Evolutionary conservation across 768 basidiomycete genomes (phyloP).

Genomic region (Macrocybe gigantea): DNA sequence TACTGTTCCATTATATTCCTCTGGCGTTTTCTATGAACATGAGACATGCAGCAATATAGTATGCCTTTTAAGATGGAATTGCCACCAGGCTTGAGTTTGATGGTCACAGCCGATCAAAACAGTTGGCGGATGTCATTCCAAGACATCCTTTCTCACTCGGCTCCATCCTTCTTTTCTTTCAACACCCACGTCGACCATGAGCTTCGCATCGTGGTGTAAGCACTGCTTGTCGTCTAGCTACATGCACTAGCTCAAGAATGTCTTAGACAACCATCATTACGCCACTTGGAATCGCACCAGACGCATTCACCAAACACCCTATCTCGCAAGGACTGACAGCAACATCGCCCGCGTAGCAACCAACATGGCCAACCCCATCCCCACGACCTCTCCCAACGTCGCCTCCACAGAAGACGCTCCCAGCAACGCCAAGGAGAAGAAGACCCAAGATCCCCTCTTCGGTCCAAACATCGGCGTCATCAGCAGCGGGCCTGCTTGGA

Average conservation of each 20-base stretch:
- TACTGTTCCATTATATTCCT: constrained; percentile 20
- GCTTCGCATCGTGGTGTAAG: constrained; percentile 33
- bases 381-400: constrained; percentile 14
- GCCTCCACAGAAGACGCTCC: constrained; percentile 9
- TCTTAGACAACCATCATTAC: constrained; percentile 42
- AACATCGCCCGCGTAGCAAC: constrained; percentile 40
- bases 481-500: constrained; percentile 66
- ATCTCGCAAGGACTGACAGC: constrained; percentile 45
- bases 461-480: constrained; percentile 87
- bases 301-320: constrained; percentile 44
- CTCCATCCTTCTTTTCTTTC: constrained; percentile 5
- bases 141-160: constrained; percentile 6
- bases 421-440: constrained; percentile 38
- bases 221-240: neutral
- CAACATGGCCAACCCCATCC: constrained; percentile 34
- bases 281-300: constrained; percentile 55
- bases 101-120: constrained; percentile 9
- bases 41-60: constrained; percentile 14
- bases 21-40: constrained; percentile 14
- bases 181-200: constrained; percentile 8
- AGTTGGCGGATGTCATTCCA: constrained; percentile 6
- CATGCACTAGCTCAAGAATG: too few species aligned
- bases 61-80: neutral
- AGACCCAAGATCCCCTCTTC: constrained; percentile 78
- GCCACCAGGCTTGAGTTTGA: neutral